These are phyloP conservation scores for Solanum tarijense DNA, from an alignment of 257 asterid genomes.

Conservation along the genomic window DNA sequence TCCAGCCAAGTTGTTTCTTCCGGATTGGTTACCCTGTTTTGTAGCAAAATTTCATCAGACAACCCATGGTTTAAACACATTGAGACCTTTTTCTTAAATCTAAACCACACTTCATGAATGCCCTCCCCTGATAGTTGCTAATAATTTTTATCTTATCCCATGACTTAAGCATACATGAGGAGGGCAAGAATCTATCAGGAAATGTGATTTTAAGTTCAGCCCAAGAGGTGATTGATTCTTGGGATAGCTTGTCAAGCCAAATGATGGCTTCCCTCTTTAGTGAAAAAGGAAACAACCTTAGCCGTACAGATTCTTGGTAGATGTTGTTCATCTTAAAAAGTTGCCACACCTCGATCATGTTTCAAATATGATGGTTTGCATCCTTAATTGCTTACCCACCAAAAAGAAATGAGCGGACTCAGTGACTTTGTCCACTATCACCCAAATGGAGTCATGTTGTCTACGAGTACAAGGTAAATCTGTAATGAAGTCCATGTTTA, in stretches of 20 bases:
- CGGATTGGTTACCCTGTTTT: too few species aligned
- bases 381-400: not conserved
- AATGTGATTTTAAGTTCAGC: not conserved
- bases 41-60: not conserved
- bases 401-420: too few species aligned
- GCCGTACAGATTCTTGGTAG: not conserved
- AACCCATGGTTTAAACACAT: not conserved
- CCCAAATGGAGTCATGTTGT: too few species aligned
- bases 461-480: too few species aligned
- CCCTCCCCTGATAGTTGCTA: not conserved
- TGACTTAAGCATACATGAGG: not conserved
- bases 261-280: not conserved
- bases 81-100: not conserved
- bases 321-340: not conserved
- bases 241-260: not conserved
- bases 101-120: not conserved
- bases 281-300: not conserved
- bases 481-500: too few species aligned
- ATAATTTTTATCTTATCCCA: not conserved
- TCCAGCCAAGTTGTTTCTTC: too few species aligned
- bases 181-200: too few species aligned
- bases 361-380: too few species aligned
- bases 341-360: not conserved
- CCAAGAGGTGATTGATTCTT: not conserved
- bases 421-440: too few species aligned